Conservation (phyloP, 1,139 yeast species). For the Saccharomyces uvarum region DNA sequence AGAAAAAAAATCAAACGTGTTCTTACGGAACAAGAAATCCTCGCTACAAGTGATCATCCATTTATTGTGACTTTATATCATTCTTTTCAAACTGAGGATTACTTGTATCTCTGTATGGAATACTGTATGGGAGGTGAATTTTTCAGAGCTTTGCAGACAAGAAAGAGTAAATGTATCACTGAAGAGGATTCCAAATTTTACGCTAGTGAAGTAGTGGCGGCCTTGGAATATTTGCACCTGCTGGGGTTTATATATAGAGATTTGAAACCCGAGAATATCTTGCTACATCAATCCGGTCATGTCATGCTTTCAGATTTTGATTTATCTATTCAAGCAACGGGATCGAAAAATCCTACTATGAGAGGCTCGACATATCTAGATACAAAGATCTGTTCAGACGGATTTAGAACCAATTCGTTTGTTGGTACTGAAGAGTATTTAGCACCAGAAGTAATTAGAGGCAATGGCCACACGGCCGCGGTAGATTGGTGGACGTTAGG, state of each 20-base stretch:
- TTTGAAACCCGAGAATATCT: slow-evolving; percentile 87
- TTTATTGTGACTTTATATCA: slow-evolving; percentile 93
- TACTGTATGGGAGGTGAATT: slow-evolving; percentile 99
- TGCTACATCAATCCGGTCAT: slow-evolving; percentile 92
- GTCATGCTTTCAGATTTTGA: slow-evolving; percentile 97
- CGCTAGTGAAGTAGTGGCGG: slow-evolving; percentile 98
- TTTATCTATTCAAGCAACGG: slow-evolving; percentile 79
- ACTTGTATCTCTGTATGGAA: slow-evolving; percentile 94
- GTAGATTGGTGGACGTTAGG: slow-evolving; percentile 99
- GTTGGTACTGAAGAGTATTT: slow-evolving; percentile 98
- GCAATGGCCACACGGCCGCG: slow-evolving; percentile 94
- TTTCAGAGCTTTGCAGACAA: slow-evolving; percentile 88
- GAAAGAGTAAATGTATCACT: slow-evolving; percentile 74
- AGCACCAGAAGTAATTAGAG: slow-evolving; percentile 95
- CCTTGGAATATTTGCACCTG: slow-evolving; percentile 85
- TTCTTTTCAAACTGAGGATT: slow-evolving; percentile 90
- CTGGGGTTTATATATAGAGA: slow-evolving; percentile 97
- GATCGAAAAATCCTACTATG: slow-evolving; percentile 47
- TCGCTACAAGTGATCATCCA: slow-evolving; percentile 94
- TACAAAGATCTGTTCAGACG: slow-evolving; percentile 90
- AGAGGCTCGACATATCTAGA: slow-evolving; percentile 41
- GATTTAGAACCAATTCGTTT: slow-evolving; percentile 91
- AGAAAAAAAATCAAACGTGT: slow-evolving; percentile 92
- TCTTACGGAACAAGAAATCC: slow-evolving; percentile 90
- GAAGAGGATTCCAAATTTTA: slow-evolving; percentile 90